These are phyloP conservation scores for Oryza longistaminata DNA, from an alignment of 176 grass and related monocot species.

Conservation along the genomic window DNA sequence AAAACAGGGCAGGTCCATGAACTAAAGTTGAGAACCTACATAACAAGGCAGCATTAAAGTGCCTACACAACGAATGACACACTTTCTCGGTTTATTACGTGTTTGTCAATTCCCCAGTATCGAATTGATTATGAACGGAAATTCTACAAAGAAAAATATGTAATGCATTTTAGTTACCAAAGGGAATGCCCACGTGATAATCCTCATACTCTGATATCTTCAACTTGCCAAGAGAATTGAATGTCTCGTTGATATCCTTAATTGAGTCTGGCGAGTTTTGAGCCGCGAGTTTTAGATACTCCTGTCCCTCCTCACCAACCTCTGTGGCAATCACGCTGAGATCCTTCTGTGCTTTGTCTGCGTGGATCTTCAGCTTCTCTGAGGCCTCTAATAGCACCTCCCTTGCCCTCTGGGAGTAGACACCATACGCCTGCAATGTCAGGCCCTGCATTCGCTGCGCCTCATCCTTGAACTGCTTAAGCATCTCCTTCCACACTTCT, in stretches of 20 bases:
- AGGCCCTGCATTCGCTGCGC: slow-evolving; percentile 57
- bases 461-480: slow-evolving; percentile 70
- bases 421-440: slow-evolving; percentile 55
- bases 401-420: slow-evolving; percentile 69
- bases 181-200: slow-evolving; percentile 88
- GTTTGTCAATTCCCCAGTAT: background rate
- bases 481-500: slow-evolving; percentile 66
- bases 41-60: background rate
- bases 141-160: background rate
- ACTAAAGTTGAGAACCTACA: background rate
- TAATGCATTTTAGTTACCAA: slow-evolving; percentile 55
- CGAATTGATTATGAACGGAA: background rate
- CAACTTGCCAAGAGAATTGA: slow-evolving; percentile 48
- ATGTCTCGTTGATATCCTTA: slow-evolving; percentile 67
- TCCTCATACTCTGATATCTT: slow-evolving; percentile 64
- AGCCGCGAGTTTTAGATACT: slow-evolving; percentile 69
- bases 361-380: slow-evolving; percentile 74
- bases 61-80: background rate
- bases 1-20: slow-evolving; percentile 18
- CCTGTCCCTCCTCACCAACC: slow-evolving; percentile 73
- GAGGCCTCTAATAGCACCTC: slow-evolving; percentile 68
- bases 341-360: slow-evolving; percentile 80
- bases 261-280: slow-evolving; percentile 76
- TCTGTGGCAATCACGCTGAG: slow-evolving; percentile 55
- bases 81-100: background rate